These are phyloP conservation scores for Lactarius sanguifluus DNA, from an alignment of 768 basidiomycete species.

Conservation along the genomic window DNA sequence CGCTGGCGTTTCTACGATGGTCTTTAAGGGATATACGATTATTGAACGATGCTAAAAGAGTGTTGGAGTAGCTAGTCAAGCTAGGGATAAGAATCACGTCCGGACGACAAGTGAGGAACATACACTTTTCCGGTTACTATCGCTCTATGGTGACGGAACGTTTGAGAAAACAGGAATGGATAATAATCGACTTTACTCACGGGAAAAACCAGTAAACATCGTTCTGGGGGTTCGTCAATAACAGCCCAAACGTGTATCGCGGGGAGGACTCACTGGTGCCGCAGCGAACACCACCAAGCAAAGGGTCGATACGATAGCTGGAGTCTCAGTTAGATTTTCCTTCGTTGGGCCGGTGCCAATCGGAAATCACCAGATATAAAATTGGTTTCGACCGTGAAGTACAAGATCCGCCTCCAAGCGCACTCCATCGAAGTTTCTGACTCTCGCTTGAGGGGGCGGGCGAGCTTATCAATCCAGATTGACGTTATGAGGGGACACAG, in stretches of 20 bases:
- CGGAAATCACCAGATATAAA: neutral
- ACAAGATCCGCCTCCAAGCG: neutral
- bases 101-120: neutral
- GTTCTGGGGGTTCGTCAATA: neutral
- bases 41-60: neutral
- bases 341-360: neutral
- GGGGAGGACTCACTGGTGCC: neutral
- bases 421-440: neutral
- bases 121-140: constrained; percentile 3
- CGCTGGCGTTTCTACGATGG: neutral
- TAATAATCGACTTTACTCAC: neutral
- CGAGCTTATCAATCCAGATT: neutral
- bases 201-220: neutral
- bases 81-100: neutral
- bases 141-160: neutral
- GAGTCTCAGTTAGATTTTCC: neutral
- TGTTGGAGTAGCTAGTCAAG: neutral
- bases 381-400: neutral
- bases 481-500: neutral
- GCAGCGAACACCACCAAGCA: neutral
- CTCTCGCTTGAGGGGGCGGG: neutral
- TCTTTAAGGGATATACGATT: neutral
- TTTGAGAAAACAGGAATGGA: neutral
- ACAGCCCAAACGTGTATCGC: neutral
- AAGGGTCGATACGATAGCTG: neutral